A percentile compares a stretch with the other conserved stretches of the same genome.
Evolutionary conservation across 2,329 filamentous ascomycete genomes (phyloP).

Genomic region (Dichotomopilus funicola): DNA sequence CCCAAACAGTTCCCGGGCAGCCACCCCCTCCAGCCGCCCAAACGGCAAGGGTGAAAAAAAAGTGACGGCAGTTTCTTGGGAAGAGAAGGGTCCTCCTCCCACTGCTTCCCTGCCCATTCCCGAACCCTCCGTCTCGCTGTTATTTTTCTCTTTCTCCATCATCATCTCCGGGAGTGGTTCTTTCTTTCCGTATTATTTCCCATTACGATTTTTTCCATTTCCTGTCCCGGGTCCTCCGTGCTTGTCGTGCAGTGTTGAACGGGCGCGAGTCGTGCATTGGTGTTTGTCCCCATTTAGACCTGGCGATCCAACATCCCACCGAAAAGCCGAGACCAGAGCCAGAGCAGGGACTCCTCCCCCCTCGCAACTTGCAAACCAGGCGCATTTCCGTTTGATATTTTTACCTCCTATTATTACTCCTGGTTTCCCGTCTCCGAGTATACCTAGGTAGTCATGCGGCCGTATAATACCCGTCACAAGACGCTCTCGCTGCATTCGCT

Average conservation of each 20-base stretch:
- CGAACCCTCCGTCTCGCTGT: slow-evolving; percentile 17
- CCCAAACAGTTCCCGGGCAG: slow-evolving; percentile 16
- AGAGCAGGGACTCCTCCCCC: slow-evolving; percentile 4
- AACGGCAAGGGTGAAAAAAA: slow-evolving; percentile 22
- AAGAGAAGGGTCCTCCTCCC: neutral
- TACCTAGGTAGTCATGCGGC: slow-evolving; percentile 48
- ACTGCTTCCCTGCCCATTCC: slow-evolving; percentile 4
- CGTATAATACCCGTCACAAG: slow-evolving; percentile 95
- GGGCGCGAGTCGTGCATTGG: slow-evolving; percentile 8
- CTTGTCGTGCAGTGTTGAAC: slow-evolving; percentile 1
- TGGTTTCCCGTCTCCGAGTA: neutral
- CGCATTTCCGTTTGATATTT: slow-evolving; percentile 2
- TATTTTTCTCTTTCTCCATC: slow-evolving; percentile 4
- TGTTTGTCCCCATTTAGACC: slow-evolving; percentile 10
- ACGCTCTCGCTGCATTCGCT: slow-evolving; percentile 87
- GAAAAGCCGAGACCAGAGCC: neutral
- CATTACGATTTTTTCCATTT: neutral
- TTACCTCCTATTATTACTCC: neutral
- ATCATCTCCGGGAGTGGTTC: slow-evolving; percentile 7
- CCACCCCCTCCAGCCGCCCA: slow-evolving; percentile 11
- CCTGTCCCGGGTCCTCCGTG: neutral
- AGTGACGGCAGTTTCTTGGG: slow-evolving; percentile 16
- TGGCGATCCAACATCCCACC: slow-evolving; percentile 4
- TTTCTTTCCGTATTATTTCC: neutral
- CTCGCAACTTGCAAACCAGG: slow-evolving; percentile 11